Conservation (phyloP, 345 rosid species). For the Camelina laxa region DNA sequence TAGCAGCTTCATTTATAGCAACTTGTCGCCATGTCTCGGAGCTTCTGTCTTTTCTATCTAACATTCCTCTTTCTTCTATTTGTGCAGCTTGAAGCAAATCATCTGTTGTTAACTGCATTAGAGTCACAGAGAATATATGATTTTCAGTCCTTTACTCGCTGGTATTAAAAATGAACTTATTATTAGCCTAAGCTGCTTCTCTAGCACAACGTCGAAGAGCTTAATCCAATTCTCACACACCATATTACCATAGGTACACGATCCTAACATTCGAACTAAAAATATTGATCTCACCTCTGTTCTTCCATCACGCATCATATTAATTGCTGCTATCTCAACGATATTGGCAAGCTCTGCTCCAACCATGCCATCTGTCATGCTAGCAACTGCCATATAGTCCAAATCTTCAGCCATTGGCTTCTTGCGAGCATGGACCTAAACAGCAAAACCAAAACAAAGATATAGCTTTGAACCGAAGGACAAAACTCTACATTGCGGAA, state of each 20-base stretch:
- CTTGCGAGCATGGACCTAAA: constrained; percentile 92
- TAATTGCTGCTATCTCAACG: constrained; percentile 86
- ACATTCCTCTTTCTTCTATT: constrained; percentile 95
- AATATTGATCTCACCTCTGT: constrained; percentile 62
- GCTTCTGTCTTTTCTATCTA: constrained; percentile 85
- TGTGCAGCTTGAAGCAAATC: constrained; percentile 95
- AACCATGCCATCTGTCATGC: constrained; percentile 96
- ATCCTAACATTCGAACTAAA: background rate
- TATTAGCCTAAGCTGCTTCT: constrained; percentile 9
- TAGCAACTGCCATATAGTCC: constrained; percentile 90
- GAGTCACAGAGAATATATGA: constrained; percentile 13
- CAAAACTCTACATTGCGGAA: background rate
- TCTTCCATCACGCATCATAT: constrained; percentile 95
- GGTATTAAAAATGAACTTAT: background rate
- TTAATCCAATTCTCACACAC: constrained; percentile 15
- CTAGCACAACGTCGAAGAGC: background rate
- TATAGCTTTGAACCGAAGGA: constrained; percentile 1
- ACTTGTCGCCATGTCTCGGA: constrained; percentile 83
- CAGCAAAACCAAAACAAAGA: background rate
- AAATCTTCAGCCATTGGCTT: constrained; percentile 97
- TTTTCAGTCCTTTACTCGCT: constrained; percentile 20
- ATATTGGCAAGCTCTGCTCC: constrained; percentile 98
- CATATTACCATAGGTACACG: constrained; percentile 2
- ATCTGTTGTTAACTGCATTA: constrained; percentile 87
- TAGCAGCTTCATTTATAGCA: constrained; percentile 91